Evolutionary conservation across 106 monocot genomes (phyloP), one percentile per base, ranked within the genome.

Genomic region (Dioscorea dumetorum): DNA sequence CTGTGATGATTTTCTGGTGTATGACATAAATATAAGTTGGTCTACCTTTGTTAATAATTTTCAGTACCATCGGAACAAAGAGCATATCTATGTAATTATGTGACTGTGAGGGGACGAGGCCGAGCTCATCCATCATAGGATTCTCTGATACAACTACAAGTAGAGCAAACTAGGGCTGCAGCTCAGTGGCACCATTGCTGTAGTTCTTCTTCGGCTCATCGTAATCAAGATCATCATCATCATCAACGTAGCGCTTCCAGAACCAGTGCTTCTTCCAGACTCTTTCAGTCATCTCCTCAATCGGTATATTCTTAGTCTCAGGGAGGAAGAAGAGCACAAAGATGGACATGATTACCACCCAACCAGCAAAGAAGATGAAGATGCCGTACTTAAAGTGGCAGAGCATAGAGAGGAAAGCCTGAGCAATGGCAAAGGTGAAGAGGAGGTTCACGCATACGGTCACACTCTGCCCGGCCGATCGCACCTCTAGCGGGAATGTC

Each of bases 381-480:
- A 93, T 86, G 11, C 59, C 89, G 64, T 67, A 89, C 81, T 93
- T 93, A 63, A 93, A 21, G 71, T 74, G 74, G 77, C 93, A 93
- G 17, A 93, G 74, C 83, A 89, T 86, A 53, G 93, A 79, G 6
- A 93, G 81, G 75, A 88, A 93, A 0, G 88, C 77, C 74, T 90
- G 90, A 10, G 82, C 90, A 54, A 85, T 90, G 69, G 80, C 59
- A 70, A 90, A 90, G 19, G 82, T 85, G 82, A 82, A 85, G 70
- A 90, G 69, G 65, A 90, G 61, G 82, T 90, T 90, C 57, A 72
- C 76, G 70, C 82, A 80, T 8, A 90, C 90, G 5, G 80, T 85
- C 61, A 90, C 77, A 57, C 90, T 90, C 77, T 90, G 90, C 53
- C 90, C 90, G 0, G 90, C 90, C 54, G 90, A 90, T 48, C 90